phyloP scores from a whole-genome alignment of 2,329 filamentous ascomycete species.

The Claviceps sp. region DNA sequence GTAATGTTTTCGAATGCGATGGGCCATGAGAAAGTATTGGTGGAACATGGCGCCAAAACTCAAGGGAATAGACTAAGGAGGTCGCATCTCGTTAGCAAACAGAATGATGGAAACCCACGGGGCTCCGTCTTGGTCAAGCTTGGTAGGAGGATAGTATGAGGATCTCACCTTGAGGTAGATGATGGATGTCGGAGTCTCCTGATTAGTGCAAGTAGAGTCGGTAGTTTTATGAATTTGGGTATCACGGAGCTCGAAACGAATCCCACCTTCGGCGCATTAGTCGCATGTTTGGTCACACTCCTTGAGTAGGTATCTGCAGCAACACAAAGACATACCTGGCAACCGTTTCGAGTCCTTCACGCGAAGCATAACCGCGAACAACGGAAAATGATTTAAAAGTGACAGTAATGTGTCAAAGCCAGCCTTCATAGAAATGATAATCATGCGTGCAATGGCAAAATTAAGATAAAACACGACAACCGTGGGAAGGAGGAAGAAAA shows the following conservation, averaged over 20 bases:
- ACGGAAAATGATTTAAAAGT: constrained; percentile 90
- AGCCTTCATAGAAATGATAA: constrained; percentile 87
- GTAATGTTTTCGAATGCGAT: constrained; percentile 90
- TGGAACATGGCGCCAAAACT: constrained; percentile 90
- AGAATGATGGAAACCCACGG: background rate
- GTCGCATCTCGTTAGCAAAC: background rate
- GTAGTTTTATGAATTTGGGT: constrained; percentile 38
- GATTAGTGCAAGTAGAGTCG: constrained; percentile 26
- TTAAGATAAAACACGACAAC: constrained; percentile 95
- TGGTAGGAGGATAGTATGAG: background rate
- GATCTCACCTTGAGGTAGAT: constrained; percentile 65
- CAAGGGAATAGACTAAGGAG: constrained; percentile 64
- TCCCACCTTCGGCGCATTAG: constrained; percentile 33
- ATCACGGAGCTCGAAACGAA: constrained; percentile 81
- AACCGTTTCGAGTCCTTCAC: constrained; percentile 85
- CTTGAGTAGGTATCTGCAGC: background rate
- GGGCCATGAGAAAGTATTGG: constrained; percentile 90
- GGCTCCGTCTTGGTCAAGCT: too few relatives aligned
- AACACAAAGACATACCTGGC: constrained; percentile 48
- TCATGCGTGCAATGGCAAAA: constrained; percentile 87
- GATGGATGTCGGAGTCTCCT: constrained; percentile 57
- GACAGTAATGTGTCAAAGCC: constrained; percentile 82
- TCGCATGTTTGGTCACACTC: background rate
- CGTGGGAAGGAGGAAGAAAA: constrained; percentile 90
- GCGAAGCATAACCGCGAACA: constrained; percentile 92